phyloP scores from a whole-genome alignment of 805 yeast genomes.

The Suhomyces kilbournensis region DNA sequence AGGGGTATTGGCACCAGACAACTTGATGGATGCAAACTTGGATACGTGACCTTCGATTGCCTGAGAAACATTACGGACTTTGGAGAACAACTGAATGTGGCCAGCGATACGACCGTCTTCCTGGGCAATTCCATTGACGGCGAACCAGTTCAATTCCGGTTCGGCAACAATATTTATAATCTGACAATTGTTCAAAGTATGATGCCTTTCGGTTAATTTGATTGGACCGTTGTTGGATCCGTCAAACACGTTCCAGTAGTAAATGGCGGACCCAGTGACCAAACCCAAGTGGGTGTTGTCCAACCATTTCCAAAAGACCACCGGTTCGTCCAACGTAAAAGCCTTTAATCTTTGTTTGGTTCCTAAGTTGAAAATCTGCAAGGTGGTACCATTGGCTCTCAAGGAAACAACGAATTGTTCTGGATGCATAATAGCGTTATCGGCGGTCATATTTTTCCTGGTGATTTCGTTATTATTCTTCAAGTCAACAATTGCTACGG shows the following conservation, averaged over 20 bases:
- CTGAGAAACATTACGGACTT: constrained; percentile 88
- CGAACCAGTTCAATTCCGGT: constrained; percentile 83
- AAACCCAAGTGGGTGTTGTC: constrained; percentile 70
- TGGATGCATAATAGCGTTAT: constrained; percentile 96
- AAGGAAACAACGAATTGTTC: constrained; percentile 82
- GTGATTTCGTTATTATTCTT: constrained; percentile 74
- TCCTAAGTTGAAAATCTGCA: constrained; percentile 88
- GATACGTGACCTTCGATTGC: constrained; percentile 98
- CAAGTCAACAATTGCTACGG: constrained; percentile 92
- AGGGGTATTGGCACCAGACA: constrained; percentile 68
- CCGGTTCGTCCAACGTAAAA: constrained; percentile 80
- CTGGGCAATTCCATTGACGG: constrained; percentile 91
- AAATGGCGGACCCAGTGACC: constrained; percentile 73
- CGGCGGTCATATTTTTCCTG: constrained; percentile 94
- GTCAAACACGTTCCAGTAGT: constrained; percentile 81
- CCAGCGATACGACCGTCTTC: constrained; percentile 94
- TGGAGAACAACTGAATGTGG: constrained; percentile 88
- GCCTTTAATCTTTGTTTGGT: constrained; percentile 88
- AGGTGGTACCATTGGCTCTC: constrained; percentile 93
- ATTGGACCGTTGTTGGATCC: constrained; percentile 76
- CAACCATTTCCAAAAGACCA: constrained; percentile 95
- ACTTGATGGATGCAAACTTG: constrained; percentile 70
- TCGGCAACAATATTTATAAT: constrained; percentile 88
- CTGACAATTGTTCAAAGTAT: constrained; percentile 73
- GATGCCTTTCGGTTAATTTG: constrained; percentile 80